Percentiles rank a stretch among this genome's conserved stretches.
These are phyloP conservation scores for Pythium insidiosum DNA, from an alignment of 352 stramenopile species.

Conservation along the genomic window DNA sequence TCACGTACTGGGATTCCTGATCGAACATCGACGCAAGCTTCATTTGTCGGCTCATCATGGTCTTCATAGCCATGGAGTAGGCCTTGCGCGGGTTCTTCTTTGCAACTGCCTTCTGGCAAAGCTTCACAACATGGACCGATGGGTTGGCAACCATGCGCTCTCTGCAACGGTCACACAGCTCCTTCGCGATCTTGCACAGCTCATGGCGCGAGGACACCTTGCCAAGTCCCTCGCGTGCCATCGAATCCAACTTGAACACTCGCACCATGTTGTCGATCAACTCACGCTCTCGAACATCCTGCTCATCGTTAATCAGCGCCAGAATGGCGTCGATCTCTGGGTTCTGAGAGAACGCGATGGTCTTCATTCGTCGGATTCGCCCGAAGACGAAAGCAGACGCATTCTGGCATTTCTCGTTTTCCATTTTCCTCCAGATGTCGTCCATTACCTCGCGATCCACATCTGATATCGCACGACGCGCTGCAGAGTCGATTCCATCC, in stretches of 20 bases:
- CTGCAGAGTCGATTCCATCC: conserved; percentile 59
- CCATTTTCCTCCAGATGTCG: conserved; percentile 60
- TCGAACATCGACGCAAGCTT: conserved; percentile 67
- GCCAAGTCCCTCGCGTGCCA: conserved; percentile 58
- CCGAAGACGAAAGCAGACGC: conserved; percentile 27
- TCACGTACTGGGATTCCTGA: conserved; percentile 63
- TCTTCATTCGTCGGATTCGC: conserved; percentile 28
- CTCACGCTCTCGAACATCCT: conserved; percentile 35
- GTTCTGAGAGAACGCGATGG: conserved; percentile 23
- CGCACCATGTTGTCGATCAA: conserved; percentile 56
- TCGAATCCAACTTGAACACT: conserved; percentile 75
- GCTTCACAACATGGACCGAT: conserved; percentile 76
- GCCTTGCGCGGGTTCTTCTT: conserved; percentile 71
- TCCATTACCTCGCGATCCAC: conserved; percentile 67
- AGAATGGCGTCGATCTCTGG: conserved; percentile 32
- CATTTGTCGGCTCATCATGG: conserved; percentile 81
- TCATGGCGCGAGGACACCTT: conserved; percentile 54
- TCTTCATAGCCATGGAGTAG: conserved; percentile 82
- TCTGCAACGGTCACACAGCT: conserved; percentile 67
- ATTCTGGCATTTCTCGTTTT: conserved; percentile 27
- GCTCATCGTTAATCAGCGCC: conserved; percentile 48
- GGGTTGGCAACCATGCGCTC: conserved; percentile 80
- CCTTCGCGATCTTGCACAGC: conserved; percentile 65
- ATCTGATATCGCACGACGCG: conserved; percentile 58
- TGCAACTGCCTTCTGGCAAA: conserved; percentile 64